These are phyloP conservation scores for Theileria parva DNA, from an alignment of 169 alveolate species.

Conservation along the genomic window DNA sequence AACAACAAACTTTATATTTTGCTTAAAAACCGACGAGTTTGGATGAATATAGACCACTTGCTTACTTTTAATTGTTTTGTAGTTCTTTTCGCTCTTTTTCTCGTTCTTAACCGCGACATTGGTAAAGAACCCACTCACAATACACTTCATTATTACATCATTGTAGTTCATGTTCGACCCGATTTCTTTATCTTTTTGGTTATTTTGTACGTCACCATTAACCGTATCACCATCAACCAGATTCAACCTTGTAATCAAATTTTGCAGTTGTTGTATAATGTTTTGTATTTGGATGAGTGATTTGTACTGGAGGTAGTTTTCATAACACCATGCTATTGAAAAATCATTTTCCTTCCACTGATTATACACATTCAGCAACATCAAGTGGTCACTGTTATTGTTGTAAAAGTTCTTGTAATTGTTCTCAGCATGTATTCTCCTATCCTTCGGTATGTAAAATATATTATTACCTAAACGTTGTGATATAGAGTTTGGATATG, in stretches of 20 bases:
- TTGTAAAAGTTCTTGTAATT: constrained; percentile 92
- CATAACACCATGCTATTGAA: constrained; percentile 94
- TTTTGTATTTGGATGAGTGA: constrained; percentile 97
- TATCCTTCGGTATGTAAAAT: constrained; percentile 74
- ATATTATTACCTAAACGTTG: not conserved
- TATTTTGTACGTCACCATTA: constrained; percentile 17
- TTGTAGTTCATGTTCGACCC: constrained; percentile 63
- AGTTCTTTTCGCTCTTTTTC: constrained; percentile 85
- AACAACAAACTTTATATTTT: constrained; percentile 86
- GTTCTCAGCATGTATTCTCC: constrained; percentile 97
- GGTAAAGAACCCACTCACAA: constrained; percentile 92
- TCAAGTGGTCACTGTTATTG: constrained; percentile 97
- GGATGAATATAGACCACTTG: constrained; percentile 96
- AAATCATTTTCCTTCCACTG: constrained; percentile 97
- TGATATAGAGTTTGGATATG: not conserved
- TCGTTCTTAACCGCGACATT: constrained; percentile 87
- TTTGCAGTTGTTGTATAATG: constrained; percentile 90
- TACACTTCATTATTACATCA: constrained; percentile 87
- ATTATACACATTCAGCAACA: constrained; percentile 93
- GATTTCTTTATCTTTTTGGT: constrained; percentile 1
- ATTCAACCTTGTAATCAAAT: constrained; percentile 78
- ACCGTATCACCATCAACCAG: constrained; percentile 62
- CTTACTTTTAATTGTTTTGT: constrained; percentile 91
- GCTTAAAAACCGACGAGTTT: constrained; percentile 87
- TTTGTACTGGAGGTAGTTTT: constrained; percentile 94